phyloP scores from a whole-genome alignment of 805 yeast species.

The Zygotorulaspora sp. region DNA sequence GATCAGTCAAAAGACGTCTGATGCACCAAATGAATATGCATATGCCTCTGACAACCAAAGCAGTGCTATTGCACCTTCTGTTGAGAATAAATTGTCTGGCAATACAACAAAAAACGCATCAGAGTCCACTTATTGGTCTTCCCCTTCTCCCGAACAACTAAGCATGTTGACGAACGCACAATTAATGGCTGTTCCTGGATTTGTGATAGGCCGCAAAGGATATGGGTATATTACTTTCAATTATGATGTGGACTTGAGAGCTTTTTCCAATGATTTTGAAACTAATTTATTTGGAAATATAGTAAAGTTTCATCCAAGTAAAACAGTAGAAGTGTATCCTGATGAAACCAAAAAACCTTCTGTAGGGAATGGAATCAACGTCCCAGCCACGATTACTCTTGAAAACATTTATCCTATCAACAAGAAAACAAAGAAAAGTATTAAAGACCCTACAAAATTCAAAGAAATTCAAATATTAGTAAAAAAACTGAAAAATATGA shows the following conservation, averaged over 20 bases:
- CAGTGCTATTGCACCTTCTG: not conserved
- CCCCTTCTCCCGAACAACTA: conserved; percentile 56
- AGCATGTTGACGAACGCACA: conserved; percentile 42
- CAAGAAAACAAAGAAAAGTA: conserved; percentile 27
- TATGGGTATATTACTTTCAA: conserved; percentile 64
- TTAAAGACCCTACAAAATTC: conserved; percentile 34
- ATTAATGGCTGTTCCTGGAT: conserved; percentile 53
- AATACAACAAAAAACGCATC: not conserved
- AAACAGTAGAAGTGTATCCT: conserved; percentile 60
- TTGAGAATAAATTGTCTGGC: not conserved
- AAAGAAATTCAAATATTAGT: conserved; percentile 46
- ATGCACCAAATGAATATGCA: not conserved
- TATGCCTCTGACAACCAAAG: not conserved
- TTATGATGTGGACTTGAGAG: conserved; percentile 64
- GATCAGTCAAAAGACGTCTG: not conserved
- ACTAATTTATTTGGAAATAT: conserved; percentile 39
- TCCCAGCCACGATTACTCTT: conserved; percentile 68
- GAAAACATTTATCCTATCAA: conserved; percentile 54
- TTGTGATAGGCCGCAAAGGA: conserved; percentile 63
- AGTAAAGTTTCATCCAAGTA: conserved; percentile 44
- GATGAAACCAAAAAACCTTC: conserved; percentile 51
- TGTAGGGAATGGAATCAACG: conserved; percentile 65
- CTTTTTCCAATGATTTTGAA: conserved; percentile 40
- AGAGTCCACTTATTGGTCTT: conserved; percentile 59
- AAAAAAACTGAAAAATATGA: conserved; percentile 46